Conservation (phyloP, 1,139 yeast species). For the Ogataea hybrid region DNA sequence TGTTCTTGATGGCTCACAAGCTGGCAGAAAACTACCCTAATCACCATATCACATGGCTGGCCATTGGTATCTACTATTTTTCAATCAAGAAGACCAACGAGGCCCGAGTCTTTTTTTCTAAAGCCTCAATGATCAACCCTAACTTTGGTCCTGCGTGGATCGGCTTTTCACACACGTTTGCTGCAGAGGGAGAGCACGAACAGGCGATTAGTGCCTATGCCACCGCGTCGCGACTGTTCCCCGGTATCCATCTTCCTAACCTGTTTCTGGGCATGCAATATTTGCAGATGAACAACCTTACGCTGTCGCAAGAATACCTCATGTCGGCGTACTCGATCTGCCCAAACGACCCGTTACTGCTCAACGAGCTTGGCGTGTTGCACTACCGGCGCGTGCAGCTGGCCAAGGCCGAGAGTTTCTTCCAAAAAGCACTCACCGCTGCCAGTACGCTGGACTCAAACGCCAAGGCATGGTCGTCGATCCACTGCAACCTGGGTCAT, state of each 20-base stretch:
- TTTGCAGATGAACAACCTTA: constrained; percentile 77
- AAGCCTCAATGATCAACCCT: constrained; percentile 86
- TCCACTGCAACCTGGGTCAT: constrained; percentile 88
- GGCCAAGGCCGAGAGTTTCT: constrained; percentile 64
- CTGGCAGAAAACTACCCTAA: constrained; percentile 84
- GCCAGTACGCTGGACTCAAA: constrained; percentile 73
- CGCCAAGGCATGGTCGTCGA: constrained; percentile 81
- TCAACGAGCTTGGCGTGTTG: constrained; percentile 92
- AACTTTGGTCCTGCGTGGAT: constrained; percentile 97
- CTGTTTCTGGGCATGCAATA: constrained; percentile 96
- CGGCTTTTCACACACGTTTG: constrained; percentile 98
- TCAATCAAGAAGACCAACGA: constrained; percentile 72
- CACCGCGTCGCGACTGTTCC: constrained; percentile 89
- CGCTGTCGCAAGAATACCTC: constrained; percentile 84
- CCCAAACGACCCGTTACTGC: constrained; percentile 76
- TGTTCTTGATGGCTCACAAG: constrained; percentile 80
- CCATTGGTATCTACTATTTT: constrained; percentile 88
- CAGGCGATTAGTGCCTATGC: constrained; percentile 98
- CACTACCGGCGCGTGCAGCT: constrained; percentile 75
- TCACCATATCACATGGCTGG: constrained; percentile 84
- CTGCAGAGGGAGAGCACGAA: constrained; percentile 97
- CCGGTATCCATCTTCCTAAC: constrained; percentile 91
- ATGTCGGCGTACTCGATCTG: constrained; percentile 75
- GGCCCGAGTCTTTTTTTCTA: constrained; percentile 84
- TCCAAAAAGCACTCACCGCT: constrained; percentile 70